A percentile compares a stretch with the other conserved stretches of the same genome.
These are phyloP conservation scores for Hypoxylon subgilvum DNA, from an alignment of 495 filamentous ascomycete genomes.

Conservation along the genomic window DNA sequence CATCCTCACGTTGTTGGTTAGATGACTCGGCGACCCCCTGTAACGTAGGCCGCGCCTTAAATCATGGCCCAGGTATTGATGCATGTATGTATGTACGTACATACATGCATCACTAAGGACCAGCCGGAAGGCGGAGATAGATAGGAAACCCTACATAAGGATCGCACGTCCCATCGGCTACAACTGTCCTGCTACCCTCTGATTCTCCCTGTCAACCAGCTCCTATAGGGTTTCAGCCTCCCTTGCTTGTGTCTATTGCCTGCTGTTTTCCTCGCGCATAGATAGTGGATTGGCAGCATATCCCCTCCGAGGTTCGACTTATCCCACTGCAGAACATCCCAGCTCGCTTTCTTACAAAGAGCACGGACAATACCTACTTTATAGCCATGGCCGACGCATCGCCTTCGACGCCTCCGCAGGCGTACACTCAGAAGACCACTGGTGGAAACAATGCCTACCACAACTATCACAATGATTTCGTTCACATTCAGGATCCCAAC, in stretches of 20 bases:
- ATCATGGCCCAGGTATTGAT: too few species aligned
- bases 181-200: conserved; percentile 7
- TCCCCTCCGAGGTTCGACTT: conserved; percentile 1
- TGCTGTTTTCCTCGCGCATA: conserved; percentile 18
- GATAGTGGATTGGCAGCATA: conserved; percentile 12
- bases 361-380: conserved; percentile 9
- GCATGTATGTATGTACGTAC: neutral
- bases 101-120: neutral
- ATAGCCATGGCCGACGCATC: conserved; percentile 31
- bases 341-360: neutral
- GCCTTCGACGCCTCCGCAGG: conserved; percentile 11
- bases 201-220: conserved; percentile 12
- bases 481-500: conserved; percentile 72
- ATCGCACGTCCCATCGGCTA: conserved; percentile 25
- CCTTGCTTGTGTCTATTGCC: conserved; percentile 29
- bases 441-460: conserved; percentile 73
- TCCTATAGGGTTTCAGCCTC: conserved; percentile 23
- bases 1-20: conserved; percentile 27
- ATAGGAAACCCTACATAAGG: conserved; percentile 22
- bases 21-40: conserved; percentile 24
- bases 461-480: conserved; percentile 69
- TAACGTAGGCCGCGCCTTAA: conserved; percentile 10
- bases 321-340: neutral
- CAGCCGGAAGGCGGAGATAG: conserved; percentile 7
- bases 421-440: conserved; percentile 50